Evolutionary conservation across 1,284 basidiomycete genomes (phyloP).

Genomic region (Lentinula novae-zelandiae): DNA sequence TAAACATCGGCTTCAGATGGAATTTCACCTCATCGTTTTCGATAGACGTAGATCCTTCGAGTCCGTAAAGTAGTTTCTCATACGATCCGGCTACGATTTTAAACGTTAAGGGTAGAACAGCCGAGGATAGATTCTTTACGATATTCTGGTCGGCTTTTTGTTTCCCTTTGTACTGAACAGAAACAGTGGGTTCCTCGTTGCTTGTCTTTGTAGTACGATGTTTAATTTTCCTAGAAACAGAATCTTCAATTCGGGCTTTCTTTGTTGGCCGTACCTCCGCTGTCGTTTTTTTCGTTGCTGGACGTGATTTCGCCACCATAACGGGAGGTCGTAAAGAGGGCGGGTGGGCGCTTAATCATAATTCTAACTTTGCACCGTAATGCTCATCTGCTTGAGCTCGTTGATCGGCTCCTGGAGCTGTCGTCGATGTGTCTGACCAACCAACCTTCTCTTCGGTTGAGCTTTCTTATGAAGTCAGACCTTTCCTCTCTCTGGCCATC

Average conservation of each 20-base stretch:
- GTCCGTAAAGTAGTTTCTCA: conserved; percentile 92
- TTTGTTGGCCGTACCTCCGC: not conserved
- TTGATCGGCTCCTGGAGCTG: not conserved
- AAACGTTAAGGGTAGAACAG: conserved; percentile 59
- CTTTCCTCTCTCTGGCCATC: no score
- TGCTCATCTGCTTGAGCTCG: no score
- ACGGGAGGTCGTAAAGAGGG: not conserved
- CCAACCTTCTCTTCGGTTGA: not conserved
- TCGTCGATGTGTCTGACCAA: not conserved
- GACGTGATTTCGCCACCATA: not conserved
- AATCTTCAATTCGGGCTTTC: not conserved
- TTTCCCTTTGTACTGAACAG: conserved; percentile 23
- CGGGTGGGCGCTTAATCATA: not conserved
- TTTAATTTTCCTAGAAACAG: not conserved
- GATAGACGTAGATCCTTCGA: conserved; percentile 62
- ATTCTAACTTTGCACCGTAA: no score
- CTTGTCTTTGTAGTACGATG: not conserved
- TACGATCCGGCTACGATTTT: conserved; percentile 90
- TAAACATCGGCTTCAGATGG: conserved; percentile 81
- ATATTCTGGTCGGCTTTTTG: conserved; percentile 23
- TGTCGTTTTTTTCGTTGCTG: not conserved
- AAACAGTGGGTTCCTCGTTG: not conserved
- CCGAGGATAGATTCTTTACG: not conserved
- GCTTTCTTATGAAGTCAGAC: not conserved
- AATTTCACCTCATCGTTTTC: conserved; percentile 35